Evolutionary conservation across 2,329 filamentous ascomycete species (phyloP).

Genomic region (Alternaria brassicicola): DNA sequence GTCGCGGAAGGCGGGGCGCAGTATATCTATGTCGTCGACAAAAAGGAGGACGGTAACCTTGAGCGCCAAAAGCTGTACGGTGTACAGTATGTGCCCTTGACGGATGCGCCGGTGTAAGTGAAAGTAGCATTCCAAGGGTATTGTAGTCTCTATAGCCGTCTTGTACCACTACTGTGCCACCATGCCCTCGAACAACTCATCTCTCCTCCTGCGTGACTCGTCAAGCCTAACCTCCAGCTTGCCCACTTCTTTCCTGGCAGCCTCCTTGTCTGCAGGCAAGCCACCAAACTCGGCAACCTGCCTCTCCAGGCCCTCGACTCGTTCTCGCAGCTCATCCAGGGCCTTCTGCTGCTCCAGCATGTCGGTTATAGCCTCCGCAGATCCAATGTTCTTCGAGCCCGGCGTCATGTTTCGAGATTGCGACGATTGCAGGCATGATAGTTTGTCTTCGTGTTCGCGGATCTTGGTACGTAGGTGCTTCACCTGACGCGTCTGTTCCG

Average conservation of each 20-base stretch:
- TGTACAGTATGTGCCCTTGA: constrained; percentile 78
- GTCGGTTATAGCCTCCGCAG: constrained; percentile 59
- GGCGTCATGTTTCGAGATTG: constrained; percentile 26
- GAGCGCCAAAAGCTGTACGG: constrained; percentile 64
- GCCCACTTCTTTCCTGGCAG: constrained; percentile 74
- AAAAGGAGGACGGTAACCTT: constrained; percentile 68
- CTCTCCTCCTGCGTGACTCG: constrained; percentile 66
- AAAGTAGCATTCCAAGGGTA: not conserved
- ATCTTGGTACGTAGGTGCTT: constrained; percentile 71
- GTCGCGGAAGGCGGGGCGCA: constrained; percentile 65
- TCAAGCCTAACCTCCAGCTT: constrained; percentile 68
- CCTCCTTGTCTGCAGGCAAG: constrained; percentile 72
- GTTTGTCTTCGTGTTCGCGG: constrained; percentile 63
- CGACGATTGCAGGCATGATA: constrained; percentile 48
- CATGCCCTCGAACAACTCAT: constrained; percentile 75
- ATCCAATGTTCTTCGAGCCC: constrained; percentile 43
- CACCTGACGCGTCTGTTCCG: constrained; percentile 72
- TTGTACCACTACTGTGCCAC: constrained; percentile 54
- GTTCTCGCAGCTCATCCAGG: constrained; percentile 64
- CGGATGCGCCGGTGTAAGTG: constrained; percentile 63
- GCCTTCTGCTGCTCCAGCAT: constrained; percentile 67
- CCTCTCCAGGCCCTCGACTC: constrained; percentile 65
- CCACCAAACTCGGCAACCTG: constrained; percentile 72
- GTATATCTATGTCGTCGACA: constrained; percentile 76
- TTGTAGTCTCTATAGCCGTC: not conserved